Percentiles rank a stretch among this genome's conserved stretches.
Conservation (phyloP, 2,329 filamentous ascomycete species). For the Ilyonectria robusta region DNA sequence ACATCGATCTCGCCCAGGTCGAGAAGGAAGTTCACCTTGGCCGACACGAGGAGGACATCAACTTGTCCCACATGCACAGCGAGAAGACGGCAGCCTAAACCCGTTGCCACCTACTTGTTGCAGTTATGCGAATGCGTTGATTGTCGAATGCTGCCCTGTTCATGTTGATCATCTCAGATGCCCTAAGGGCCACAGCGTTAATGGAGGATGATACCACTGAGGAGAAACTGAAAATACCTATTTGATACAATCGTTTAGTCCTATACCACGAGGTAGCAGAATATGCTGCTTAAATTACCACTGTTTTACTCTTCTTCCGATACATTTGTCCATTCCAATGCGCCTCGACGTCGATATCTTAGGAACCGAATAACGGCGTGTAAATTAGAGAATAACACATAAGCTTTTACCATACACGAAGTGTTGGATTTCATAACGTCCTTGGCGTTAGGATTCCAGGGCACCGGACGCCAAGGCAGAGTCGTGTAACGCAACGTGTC, state of each 20-base stretch:
- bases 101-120: not conserved
- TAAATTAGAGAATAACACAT: not conserved
- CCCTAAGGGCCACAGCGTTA: not conserved
- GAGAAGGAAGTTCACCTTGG: slow-evolving; percentile 63
- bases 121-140: not conserved
- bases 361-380: not conserved
- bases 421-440: too few species aligned
- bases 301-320: slow-evolving; percentile 7
- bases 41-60: slow-evolving; percentile 44
- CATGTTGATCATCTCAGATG: not conserved
- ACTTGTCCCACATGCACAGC: slow-evolving; percentile 21
- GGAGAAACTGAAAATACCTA: slow-evolving; percentile 1
- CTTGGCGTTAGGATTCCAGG: too few species aligned
- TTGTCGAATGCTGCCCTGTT: not conserved
- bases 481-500: too few species aligned
- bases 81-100: slow-evolving; percentile 39
- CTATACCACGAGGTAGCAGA: not conserved
- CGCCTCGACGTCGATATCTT: not conserved
- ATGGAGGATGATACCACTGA: not conserved
- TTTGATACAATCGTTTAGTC: slow-evolving; percentile 19
- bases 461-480: too few species aligned
- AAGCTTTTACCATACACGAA: not conserved
- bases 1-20: slow-evolving; percentile 68
- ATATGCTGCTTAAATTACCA: not conserved
- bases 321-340: not conserved